Percentiles rank a stretch among this genome's conserved stretches.
Conservation (phyloP, 129 eudicot genomes). For the Escallonia herrerae region DNA sequence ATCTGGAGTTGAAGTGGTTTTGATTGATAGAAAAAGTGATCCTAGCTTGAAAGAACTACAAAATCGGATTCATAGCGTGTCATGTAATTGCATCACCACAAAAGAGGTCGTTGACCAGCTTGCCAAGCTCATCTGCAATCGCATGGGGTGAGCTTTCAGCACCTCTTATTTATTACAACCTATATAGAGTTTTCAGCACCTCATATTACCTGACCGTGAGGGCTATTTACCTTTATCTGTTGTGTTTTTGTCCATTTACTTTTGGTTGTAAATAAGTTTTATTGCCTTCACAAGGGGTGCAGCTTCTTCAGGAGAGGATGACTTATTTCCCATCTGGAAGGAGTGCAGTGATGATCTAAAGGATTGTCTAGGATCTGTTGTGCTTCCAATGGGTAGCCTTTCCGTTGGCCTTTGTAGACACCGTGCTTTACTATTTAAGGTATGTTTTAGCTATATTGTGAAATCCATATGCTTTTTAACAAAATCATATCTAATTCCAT, state of each 20-base stretch:
- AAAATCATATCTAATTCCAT: not conserved
- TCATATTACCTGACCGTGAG: slow-evolving; percentile 3
- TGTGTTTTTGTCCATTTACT: not conserved
- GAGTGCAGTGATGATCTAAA: slow-evolving; percentile 62
- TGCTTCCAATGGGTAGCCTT: slow-evolving; percentile 77
- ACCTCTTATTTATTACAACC: too few relatives aligned
- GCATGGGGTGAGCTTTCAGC: slow-evolving; percentile 66
- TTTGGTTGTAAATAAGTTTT: slow-evolving; percentile 14
- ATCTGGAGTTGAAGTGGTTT: slow-evolving; percentile 64
- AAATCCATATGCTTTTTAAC: not conserved
- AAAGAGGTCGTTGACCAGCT: slow-evolving; percentile 77
- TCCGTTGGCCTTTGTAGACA: slow-evolving; percentile 87
- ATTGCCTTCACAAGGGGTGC: slow-evolving; percentile 53
- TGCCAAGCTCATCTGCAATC: slow-evolving; percentile 67
- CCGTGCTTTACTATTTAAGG: slow-evolving; percentile 82
- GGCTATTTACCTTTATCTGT: not conserved
- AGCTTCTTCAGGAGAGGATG: slow-evolving; percentile 63
- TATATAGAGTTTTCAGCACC: slow-evolving; percentile 21
- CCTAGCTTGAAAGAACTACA: slow-evolving; percentile 65
- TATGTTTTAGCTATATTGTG: slow-evolving; percentile 21
- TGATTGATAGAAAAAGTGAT: slow-evolving; percentile 57
- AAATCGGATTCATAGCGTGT: slow-evolving; percentile 44
- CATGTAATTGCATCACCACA: slow-evolving; percentile 47
- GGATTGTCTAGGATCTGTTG: slow-evolving; percentile 59
- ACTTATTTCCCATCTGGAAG: slow-evolving; percentile 58